Evolutionary conservation across 495 filamentous ascomycete species (phyloP), one percentile per base, ranked within the genome.

Genomic region (Aspergillus bridgeri): DNA sequence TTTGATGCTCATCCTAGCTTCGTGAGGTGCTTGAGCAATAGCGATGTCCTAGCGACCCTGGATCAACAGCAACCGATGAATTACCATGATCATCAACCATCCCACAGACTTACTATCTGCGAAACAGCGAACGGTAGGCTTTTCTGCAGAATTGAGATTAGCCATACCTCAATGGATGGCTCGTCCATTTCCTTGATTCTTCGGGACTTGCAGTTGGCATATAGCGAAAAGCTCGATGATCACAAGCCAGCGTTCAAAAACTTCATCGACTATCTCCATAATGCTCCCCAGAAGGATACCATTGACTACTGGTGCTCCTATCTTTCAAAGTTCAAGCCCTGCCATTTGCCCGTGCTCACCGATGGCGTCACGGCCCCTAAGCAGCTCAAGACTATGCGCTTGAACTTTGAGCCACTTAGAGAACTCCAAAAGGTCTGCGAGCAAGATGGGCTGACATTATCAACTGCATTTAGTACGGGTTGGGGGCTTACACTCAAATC

Each of bases 141-240:
- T 0, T 76, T 80, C 27, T 80, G 75, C 53, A 76, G 78, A 48
- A 58, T 86, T 20, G 83, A 88, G 48, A 67, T 86, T 21, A 86
- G 77, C 59, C 81, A 85, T 63, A 72, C 79, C 18, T 69, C 78
- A 9, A 76, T 80, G 67, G 77, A 84, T 70, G 81, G 73, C 6
- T 60, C 66, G 29, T 82, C 80, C 0, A 75, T 81, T 49, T 76
- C 75, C 0, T 70, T 76, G 20, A 77, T 83, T 20, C 48, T 80
- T 11, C 68, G 71, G 0, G 80, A 83, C 20, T 45, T 84, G 29
- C 73, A 77, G 18, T 56, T 69, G 1, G 78, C 77, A 3, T 86
- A 86, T 54, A 70, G 66, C 17, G 76, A 69, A 17, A 60, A 74
- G 3, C 54, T 79, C 0, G 56, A 68, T 11, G 66, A 60, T 5